phyloP scores from a whole-genome alignment of 1,139 yeast genomes.

The Hemisphaericaspora xylofermentans region DNA sequence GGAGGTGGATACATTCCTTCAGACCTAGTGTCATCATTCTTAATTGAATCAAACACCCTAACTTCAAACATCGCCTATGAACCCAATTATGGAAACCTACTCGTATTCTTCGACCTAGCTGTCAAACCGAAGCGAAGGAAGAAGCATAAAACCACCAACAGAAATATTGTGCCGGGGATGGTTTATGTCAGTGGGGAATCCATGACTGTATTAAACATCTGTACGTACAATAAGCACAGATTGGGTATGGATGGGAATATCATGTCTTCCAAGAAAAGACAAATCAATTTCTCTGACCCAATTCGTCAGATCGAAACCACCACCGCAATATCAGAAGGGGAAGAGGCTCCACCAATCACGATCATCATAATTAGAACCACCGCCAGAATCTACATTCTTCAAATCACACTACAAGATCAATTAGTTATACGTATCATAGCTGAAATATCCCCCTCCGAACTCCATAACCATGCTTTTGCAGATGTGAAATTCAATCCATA shows the following conservation, averaged over 20 bases:
- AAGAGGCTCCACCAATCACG: slow-evolving; percentile 10
- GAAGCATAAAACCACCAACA: slow-evolving; percentile 10
- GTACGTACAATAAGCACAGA: slow-evolving; percentile 14
- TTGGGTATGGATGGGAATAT: slow-evolving; percentile 5
- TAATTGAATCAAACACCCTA: slow-evolving; percentile 25
- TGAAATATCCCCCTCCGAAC: slow-evolving; percentile 19
- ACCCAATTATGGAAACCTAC: slow-evolving; percentile 33
- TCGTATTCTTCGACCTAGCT: slow-evolving; percentile 21
- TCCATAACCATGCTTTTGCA: slow-evolving; percentile 39
- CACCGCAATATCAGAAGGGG: background rate
- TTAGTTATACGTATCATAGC: slow-evolving; percentile 25
- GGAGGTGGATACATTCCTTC: slow-evolving; percentile 21
- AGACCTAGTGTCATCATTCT: slow-evolving; percentile 23
- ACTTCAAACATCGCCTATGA: slow-evolving; percentile 35
- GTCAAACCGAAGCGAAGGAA: slow-evolving; percentile 12
- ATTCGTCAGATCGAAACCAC: slow-evolving; percentile 40
- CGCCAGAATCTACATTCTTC: slow-evolving; percentile 22
- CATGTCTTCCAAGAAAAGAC: slow-evolving; percentile 19
- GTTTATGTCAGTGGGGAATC: slow-evolving; percentile 36
- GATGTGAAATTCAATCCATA: slow-evolving; percentile 47
- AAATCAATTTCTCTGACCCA: slow-evolving; percentile 30
- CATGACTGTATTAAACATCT: slow-evolving; percentile 29
- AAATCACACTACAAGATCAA: slow-evolving; percentile 10
- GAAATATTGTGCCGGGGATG: slow-evolving; percentile 24
- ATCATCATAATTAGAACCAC: slow-evolving; percentile 20